Evolutionary conservation across 768 basidiomycete species (phyloP).

Genomic region (Auricularia cornea): DNA sequence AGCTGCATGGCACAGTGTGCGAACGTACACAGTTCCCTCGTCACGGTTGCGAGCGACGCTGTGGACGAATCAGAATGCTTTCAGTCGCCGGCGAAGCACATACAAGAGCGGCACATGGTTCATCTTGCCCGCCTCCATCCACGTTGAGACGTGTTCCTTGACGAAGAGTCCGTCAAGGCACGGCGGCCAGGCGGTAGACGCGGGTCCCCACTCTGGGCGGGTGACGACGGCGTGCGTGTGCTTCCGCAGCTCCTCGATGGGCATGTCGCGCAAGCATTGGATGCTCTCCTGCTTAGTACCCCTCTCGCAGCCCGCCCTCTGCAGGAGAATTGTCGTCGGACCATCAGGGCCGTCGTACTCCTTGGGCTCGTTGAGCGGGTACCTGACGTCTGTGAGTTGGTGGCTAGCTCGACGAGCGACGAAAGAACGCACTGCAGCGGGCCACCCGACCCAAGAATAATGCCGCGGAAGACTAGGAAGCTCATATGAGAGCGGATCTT

Average conservation of each 20-base stretch:
- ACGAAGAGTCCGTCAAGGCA: not conserved
- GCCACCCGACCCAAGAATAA: not conserved
- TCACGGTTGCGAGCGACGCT: not conserved
- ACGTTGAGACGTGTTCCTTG: not conserved
- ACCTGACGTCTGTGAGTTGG: not conserved
- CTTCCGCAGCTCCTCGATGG: not conserved
- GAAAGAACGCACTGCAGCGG: not conserved
- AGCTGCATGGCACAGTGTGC: not conserved
- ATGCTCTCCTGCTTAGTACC: not conserved
- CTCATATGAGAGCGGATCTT: not conserved
- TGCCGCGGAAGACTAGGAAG: not conserved
- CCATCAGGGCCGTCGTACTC: not conserved
- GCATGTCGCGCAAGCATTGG: not conserved
- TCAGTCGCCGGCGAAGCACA: not conserved
- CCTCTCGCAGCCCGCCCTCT: not conserved
- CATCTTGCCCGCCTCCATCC: not conserved
- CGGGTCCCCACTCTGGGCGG: not conserved
- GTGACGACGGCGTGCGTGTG: not conserved
- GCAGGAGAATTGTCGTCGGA: not conserved
- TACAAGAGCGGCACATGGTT: not conserved
- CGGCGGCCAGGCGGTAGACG: not conserved
- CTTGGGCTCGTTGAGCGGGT: not conserved
- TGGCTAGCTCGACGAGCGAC: too few relatives aligned
- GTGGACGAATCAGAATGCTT: too few relatives aligned
- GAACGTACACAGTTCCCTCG: not conserved